Evolutionary conservation across 2,329 filamentous ascomycete species (phyloP).

Genomic region (Xylariomycetidae sp.): DNA sequence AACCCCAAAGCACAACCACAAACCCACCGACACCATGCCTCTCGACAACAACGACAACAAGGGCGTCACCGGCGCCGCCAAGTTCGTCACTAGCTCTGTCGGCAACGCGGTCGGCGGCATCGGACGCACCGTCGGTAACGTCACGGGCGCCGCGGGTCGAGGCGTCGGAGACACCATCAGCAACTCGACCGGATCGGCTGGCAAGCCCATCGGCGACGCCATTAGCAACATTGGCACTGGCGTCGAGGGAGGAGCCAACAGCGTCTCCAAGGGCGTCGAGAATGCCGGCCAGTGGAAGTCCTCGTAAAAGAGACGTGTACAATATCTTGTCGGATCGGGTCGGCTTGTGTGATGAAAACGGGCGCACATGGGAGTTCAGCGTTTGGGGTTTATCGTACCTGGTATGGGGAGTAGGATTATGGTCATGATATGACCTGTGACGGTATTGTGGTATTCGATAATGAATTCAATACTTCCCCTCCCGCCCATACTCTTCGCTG

Average conservation of each 20-base stretch:
- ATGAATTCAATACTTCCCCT: too few relatives aligned
- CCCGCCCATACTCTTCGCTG: too few relatives aligned
- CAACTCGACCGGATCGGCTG: constrained; percentile 38
- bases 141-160: constrained; percentile 36
- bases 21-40: constrained; percentile 23
- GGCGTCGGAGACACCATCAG: constrained; percentile 42
- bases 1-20: too few relatives aligned
- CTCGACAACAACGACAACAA: constrained; percentile 24
- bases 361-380: too few relatives aligned
- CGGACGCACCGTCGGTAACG: constrained; percentile 25
- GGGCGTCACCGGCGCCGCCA: constrained; percentile 28
- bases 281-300: constrained; percentile 27
- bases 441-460: too few relatives aligned
- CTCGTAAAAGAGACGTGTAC: neutral
- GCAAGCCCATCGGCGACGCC: constrained; percentile 44
- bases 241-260: constrained; percentile 37
- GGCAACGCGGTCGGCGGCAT: constrained; percentile 27
- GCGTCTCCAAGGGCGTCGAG: constrained; percentile 41
- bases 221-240: constrained; percentile 37
- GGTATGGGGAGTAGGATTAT: too few relatives aligned
- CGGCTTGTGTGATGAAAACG: too few relatives aligned
- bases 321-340: neutral
- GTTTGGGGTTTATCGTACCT: too few relatives aligned
- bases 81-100: constrained; percentile 29
- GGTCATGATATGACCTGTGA: too few relatives aligned